Evolutionary conservation across 2,329 filamentous ascomycete species (phyloP).

Genomic region (Colletotrichum tabaci): DNA sequence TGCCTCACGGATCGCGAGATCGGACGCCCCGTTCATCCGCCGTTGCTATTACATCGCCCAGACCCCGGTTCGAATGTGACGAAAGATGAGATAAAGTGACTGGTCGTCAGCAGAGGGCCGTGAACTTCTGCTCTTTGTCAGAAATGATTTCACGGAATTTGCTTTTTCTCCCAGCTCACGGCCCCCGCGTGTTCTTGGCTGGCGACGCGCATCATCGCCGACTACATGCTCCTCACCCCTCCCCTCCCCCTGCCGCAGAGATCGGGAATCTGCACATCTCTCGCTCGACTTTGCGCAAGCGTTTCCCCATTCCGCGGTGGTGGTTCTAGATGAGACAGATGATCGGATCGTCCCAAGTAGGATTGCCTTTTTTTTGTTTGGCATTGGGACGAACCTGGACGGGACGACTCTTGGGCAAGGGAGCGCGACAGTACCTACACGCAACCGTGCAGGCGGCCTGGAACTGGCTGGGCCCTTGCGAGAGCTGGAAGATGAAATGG

Average conservation of each 20-base stretch:
- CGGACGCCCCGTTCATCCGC: no score
- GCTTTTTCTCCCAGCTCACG: conserved; percentile 19
- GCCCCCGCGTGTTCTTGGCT: conserved; percentile 32
- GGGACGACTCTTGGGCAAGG: conserved; percentile 25
- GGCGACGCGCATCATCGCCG: conserved; percentile 11
- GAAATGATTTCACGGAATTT: conserved; percentile 21
- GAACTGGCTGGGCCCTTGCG: background rate
- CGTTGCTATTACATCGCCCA: background rate
- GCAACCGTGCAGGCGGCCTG: background rate
- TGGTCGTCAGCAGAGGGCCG: background rate
- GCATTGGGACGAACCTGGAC: conserved; percentile 7
- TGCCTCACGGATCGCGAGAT: background rate
- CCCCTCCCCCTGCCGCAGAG: background rate
- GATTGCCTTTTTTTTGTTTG: background rate
- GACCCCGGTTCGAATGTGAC: background rate
- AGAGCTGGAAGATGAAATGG: background rate
- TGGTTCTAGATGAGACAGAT: conserved; percentile 33
- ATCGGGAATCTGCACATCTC: conserved; percentile 22
- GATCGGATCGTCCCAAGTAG: conserved; percentile 13
- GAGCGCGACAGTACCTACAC: background rate
- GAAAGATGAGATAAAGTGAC: background rate
- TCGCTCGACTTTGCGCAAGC: conserved; percentile 20
- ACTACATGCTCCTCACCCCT: background rate
- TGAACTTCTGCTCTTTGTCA: background rate
- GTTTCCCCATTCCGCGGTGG: conserved; percentile 39